These are phyloP conservation scores for Kurtzmaniella quercitrusa DNA, from an alignment of 1,139 yeast species.

Conservation along the genomic window DNA sequence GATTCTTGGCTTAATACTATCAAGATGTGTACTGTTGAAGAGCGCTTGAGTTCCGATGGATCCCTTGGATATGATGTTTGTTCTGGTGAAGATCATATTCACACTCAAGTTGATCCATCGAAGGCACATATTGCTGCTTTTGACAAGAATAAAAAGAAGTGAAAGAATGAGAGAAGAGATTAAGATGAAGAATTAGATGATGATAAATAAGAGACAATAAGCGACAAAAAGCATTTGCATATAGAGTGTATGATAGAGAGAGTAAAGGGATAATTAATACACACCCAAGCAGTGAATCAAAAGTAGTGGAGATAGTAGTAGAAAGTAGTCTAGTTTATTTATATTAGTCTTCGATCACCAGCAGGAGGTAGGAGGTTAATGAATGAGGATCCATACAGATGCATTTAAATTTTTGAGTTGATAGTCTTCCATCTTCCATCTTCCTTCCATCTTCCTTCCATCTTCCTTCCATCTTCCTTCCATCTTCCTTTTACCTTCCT, in stretches of 20 bases:
- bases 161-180: background rate
- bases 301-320: no score
- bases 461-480: no score
- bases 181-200: background rate
- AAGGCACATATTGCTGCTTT: conserved; percentile 94
- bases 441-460: no score
- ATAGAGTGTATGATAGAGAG: conserved; percentile 1
- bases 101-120: conserved; percentile 85
- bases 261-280: conserved; percentile 6
- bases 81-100: conserved; percentile 60
- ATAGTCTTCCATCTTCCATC: no score
- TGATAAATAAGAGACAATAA: background rate
- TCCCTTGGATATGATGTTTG: conserved; percentile 30
- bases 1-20: conserved; percentile 72
- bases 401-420: no score
- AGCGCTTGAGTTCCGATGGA: conserved; percentile 27
- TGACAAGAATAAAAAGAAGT: conserved; percentile 68
- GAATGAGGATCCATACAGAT: no score
- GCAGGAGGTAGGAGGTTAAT: no score
- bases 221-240: background rate
- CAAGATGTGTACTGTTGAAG: conserved; percentile 63
- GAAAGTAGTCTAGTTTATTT: no score
- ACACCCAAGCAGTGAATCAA: background rate
- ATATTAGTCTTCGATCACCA: no score
- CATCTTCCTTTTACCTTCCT: no score